Percentiles rank a stretch among this genome's conserved stretches.
These are phyloP conservation scores for Taphrina confusa DNA, from an alignment of 1,139 yeast genomes.

Conservation along the genomic window DNA sequence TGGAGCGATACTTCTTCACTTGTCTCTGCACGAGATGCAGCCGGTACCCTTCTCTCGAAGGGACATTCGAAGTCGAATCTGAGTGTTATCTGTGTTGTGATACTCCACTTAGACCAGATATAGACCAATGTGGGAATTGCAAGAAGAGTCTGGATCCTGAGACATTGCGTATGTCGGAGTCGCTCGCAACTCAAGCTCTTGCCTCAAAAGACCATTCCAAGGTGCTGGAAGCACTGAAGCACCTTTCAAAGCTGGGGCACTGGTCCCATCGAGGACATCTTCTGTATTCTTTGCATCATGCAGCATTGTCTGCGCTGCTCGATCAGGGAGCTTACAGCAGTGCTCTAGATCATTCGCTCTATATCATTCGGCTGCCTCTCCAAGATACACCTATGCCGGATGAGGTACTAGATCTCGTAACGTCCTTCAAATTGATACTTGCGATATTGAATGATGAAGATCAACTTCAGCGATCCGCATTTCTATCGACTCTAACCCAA, in stretches of 20 bases:
- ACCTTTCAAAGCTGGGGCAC: background rate
- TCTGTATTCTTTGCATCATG: background rate
- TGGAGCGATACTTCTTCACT: constrained; percentile 35
- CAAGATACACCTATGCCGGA: background rate
- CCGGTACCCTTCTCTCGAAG: background rate
- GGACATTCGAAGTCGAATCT: background rate
- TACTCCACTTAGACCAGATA: background rate
- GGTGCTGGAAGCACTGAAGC: background rate
- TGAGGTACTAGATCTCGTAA: background rate
- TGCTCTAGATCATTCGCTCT: constrained; percentile 7
- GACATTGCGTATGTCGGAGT: too few relatives aligned
- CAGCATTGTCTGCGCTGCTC: background rate
- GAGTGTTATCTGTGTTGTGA: constrained; percentile 9
- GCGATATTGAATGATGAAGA: background rate
- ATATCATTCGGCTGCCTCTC: background rate
- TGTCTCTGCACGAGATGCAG: constrained; percentile 37
- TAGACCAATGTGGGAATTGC: too few relatives aligned
- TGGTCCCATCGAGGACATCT: constrained; percentile 3
- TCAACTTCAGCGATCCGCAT: background rate
- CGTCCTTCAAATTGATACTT: background rate
- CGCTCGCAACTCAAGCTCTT: too few relatives aligned
- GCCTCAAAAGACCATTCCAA: background rate
- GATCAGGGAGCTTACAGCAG: background rate
- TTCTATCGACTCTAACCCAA: background rate
- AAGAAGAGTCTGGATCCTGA: too few relatives aligned